Evolutionary conservation across 2,329 filamentous ascomycete genomes (phyloP), one percentile per base, ranked within the genome.

Genomic region (Neofusicoccum sp.): DNA sequence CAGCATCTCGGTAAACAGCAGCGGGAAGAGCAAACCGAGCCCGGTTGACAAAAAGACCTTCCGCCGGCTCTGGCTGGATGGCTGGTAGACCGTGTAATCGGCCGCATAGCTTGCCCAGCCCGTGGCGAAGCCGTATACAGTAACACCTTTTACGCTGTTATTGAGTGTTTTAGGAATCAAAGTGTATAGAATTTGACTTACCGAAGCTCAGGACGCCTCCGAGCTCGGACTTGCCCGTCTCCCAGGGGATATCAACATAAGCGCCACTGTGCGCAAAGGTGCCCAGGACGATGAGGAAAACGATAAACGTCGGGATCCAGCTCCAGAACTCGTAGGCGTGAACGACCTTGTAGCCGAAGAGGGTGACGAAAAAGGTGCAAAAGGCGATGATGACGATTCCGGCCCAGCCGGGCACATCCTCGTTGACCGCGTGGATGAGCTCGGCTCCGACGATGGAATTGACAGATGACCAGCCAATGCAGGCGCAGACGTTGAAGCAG

Each of bases 1-100:
- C 3, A 93, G 84, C 72, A 91, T 85, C 76, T 92, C 84, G 1
- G 87, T 89, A 77, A 94, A 93, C 65, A 90, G 79, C 1, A 94
- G 84, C 1, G 90, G 87, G 66, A 91, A 77, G 66, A 90, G 84
- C 12, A 95, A 80, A 8, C 91, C 91, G 29, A 79, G 72, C 74
- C 87, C 91, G 34, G 90, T 90, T 72, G 86, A 87, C 64, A 85
- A 69, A 76, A 93, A 94, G 65, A 93, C 81, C 65, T 87, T 86
- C 45, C 73, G 74, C 28, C 85, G 83, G 34, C 84, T 84, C 44
- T 86, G 86, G 29, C 77, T 81, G 2, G 81, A 79, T 0, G 90
- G 89, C 69, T 93, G 90, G 76, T 93, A 93, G 56, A 92, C 89
- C 28, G 89, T 92, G 74, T 93, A 94, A 71, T 94, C 91, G 7